Evolutionary conservation across 2,329 filamentous ascomycete species (phyloP), one percentile per base, ranked within the genome.

Genomic region (Talaromyces sp.): DNA sequence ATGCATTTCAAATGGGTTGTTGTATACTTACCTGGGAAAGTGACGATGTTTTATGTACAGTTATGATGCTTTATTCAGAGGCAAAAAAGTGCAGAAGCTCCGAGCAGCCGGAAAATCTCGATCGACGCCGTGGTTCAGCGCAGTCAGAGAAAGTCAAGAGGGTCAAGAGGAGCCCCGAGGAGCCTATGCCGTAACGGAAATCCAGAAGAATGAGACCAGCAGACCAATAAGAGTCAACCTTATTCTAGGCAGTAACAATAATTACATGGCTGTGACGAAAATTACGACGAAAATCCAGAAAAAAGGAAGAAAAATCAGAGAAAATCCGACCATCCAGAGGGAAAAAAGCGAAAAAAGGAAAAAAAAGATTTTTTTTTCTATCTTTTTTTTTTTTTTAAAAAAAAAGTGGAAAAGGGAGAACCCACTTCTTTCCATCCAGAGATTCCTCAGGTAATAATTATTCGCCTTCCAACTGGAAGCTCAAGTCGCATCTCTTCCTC

Each of bases 141-240:
- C 9, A 27, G 24, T 4, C 24, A 27, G 24, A 22, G 6, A n/a
- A n/a, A n/a, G n/a, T n/a, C n/a, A n/a, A n/a, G n/a, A n/a, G n/a
- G n/a, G n/a, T n/a, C n/a, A n/a, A n/a, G n/a, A n/a, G n/a, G n/a
- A n/a, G n/a, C n/a, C n/a, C n/a, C n/a, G n/a, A n/a, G n/a, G 41
- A 41, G 20, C 37, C 20, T 40, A 55, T 58, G 47, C 47, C 53
- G 41, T 51, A 53, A 45, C 19, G 37, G 47, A 44, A 42, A 49
- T 42, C n/a, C 46, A 53, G 22, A 46, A 56, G 50, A 46, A 41
- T 17, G 20, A 51, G 29, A 46, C 43, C 47, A 43, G 46, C 66
- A 65, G 68, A 46, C 66, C 66, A 69, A 69, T 67, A 55, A 67
- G 42, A 49, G 48, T 24, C 53, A 56, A 39, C 24, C 6, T 39